These are phyloP conservation scores for Gloeopeniophorella convolvens DNA, from an alignment of 768 basidiomycete species.

Conservation along the genomic window DNA sequence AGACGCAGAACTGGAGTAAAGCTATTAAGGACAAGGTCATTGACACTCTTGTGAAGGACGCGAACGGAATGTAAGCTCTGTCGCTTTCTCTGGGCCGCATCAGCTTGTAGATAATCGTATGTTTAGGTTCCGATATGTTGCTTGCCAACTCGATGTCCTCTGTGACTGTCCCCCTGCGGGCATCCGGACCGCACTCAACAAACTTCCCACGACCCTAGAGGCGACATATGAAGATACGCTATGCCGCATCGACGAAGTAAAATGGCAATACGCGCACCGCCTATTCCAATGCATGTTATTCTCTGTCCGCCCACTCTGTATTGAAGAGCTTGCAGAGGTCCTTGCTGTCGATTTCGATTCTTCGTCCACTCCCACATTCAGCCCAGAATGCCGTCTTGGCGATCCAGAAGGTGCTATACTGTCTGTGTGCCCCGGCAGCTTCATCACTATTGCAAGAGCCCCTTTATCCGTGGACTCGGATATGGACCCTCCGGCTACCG, in stretches of 20 bases:
- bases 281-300: not conserved
- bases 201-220: not conserved
- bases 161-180: not conserved
- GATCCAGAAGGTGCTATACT: constrained; percentile 1
- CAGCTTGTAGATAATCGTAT: not conserved
- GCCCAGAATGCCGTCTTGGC: not conserved
- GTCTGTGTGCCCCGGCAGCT: constrained; percentile 4
- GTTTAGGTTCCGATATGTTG: constrained; percentile 4
- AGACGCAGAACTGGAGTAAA: constrained; percentile 1
- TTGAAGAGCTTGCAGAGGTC: constrained; percentile 1
- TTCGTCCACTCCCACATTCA: not conserved
- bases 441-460: not conserved
- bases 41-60: not conserved
- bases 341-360: not conserved
- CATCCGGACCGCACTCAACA: not conserved
- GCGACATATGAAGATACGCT: not conserved
- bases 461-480: too few species aligned
- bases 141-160: not conserved
- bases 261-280: not conserved
- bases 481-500: too few species aligned
- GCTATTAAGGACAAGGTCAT: not conserved
- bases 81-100: not conserved
- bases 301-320: constrained; percentile 2
- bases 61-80: constrained; percentile 9
- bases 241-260: not conserved